Evolutionary conservation across 306 rosid genomes (phyloP).

Genomic region (Cucurbita pepo): DNA sequence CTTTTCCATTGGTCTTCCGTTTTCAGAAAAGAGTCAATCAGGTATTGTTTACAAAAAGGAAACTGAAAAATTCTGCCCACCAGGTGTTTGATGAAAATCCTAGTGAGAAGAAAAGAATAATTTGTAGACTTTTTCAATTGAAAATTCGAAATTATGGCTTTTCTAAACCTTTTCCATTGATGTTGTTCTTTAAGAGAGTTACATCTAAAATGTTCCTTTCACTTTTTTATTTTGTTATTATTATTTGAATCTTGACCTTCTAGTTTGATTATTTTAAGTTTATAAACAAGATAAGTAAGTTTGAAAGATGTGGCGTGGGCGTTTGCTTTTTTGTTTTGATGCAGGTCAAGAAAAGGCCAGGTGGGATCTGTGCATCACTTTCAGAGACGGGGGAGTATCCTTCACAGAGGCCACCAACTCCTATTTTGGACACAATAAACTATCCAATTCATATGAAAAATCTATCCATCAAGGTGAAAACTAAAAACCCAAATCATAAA

Average conservation of each 20-base stretch:
- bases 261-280: slow-evolving; percentile 2
- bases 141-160: neutral
- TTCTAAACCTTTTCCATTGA: neutral
- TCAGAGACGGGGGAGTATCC: slow-evolving; percentile 61
- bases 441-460: slow-evolving; percentile 95
- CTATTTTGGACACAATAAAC: slow-evolving; percentile 74
- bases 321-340: slow-evolving; percentile 8
- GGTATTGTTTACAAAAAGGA: slow-evolving; percentile 13
- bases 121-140: neutral
- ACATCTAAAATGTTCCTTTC: neutral
- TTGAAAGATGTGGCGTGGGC: slow-evolving; percentile 14
- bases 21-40: slow-evolving; percentile 27
- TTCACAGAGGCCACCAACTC: slow-evolving; percentile 79
- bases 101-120: neutral
- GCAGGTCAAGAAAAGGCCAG: slow-evolving; percentile 40
- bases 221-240: neutral
- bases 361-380: slow-evolving; percentile 54
- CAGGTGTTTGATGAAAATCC: slow-evolving; percentile 2
- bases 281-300: neutral
- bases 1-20: slow-evolving; percentile 7
- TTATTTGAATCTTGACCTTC: neutral
- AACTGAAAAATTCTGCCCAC: neutral
- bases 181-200: neutral
- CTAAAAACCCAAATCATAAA: neutral
- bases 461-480: slow-evolving; percentile 63